Base-by-base conservation (phyloP, 108 stramenopile species). In the Tribonema minus region DNA sequence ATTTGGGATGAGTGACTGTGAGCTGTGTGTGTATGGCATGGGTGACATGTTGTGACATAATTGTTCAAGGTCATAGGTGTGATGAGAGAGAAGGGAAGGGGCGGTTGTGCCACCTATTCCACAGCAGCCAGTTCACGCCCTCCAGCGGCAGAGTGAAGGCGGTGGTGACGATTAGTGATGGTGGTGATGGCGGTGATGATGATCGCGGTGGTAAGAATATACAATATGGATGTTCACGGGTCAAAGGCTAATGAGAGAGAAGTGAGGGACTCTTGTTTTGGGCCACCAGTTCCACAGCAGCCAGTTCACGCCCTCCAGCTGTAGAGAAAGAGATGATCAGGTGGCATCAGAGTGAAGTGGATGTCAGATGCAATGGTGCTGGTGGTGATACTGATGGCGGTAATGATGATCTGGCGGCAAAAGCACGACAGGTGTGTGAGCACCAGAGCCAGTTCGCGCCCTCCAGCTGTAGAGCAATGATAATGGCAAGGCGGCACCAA, bases 401-500 rank as follows among this genome's bases (percentile, higher is more conserved):
- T 9, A 9, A 54, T 54, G 9, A 20, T 54, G 20, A 20, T 54
- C 20, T 9, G 46, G 9, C 46, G 20, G 46, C 20, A 15, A 54
- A 20, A 15, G 46, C n/a, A n/a, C n/a, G n/a, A 68, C 91, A 92
- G 9, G 91, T 88, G 25, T 87, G 84, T n/a, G 92, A 92, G 71
- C 92, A 91, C 86, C 93, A 95, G 28, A 98, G 88, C 96, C 96
- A 98, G 70, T 98, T 96, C 32, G 97, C 92, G 64, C 98, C 98
- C 78, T 96, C 90, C 40, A 93, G 71, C 78, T 98, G 97, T 38
- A 95, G 9, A 7, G 27, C 62, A 63, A 9, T 15, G n/a, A n/a
- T n/a, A n/a, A n/a, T n/a, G n/a, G n/a, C n/a, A n/a, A n/a, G n/a
- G n/a, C n/a, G n/a, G n/a, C n/a, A n/a, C n/a, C n/a, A n/a, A n/a